A percentile compares a stretch with the other conserved stretches of the same genome.
phyloP scores from a whole-genome alignment of 345 rosid genomes.

The Aegle marmelos region DNA sequence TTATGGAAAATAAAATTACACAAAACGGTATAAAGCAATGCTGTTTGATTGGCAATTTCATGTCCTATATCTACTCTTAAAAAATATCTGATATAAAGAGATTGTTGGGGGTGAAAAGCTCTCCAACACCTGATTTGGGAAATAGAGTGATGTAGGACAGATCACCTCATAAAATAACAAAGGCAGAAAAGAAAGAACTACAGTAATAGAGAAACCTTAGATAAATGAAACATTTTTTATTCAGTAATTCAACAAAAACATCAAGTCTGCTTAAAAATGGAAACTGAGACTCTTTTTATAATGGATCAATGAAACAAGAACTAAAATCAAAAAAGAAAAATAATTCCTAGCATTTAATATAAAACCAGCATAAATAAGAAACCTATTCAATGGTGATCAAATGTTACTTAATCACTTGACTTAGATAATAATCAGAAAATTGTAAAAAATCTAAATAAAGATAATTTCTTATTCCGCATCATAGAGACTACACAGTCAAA shows the following conservation, averaged over 20 bases:
- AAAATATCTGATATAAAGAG: not conserved
- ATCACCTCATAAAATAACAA: not conserved
- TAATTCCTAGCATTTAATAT: not conserved
- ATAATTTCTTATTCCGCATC: not conserved
- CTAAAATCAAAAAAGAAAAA: too few relatives aligned
- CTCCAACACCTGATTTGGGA: not conserved
- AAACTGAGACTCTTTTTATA: not conserved
- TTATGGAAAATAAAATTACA: not conserved
- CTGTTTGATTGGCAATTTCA: not conserved
- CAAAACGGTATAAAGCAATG: not conserved
- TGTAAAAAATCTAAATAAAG: not conserved
- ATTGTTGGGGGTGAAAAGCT: not conserved
- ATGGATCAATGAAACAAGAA: not conserved
- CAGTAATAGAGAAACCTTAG: not conserved
- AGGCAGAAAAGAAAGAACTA: not conserved
- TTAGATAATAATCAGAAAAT: not conserved
- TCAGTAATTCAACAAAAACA: not conserved
- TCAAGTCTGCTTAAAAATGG: not conserved
- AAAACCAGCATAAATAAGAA: not conserved
- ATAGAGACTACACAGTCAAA: not conserved
- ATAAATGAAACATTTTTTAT: not conserved
- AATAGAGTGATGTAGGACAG: not conserved
- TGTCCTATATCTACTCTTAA: not conserved
- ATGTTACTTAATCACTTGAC: not conserved
- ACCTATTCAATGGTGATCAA: not conserved